Conservation (phyloP, 1,139 yeast genomes). For the Kodamaea arcana region DNA sequence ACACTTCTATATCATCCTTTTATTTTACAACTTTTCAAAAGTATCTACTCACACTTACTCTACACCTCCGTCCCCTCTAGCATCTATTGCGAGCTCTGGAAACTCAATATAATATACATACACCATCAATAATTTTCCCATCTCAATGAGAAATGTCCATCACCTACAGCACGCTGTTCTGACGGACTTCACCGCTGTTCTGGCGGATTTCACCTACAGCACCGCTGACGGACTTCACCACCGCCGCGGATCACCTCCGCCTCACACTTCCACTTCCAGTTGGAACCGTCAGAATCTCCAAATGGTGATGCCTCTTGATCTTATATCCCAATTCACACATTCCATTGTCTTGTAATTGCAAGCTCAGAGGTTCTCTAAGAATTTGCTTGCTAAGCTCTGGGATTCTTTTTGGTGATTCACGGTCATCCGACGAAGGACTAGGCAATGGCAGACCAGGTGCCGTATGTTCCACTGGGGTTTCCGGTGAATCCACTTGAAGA, state of each 20-base stretch:
- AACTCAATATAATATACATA: background rate
- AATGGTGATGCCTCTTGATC: slow-evolving; percentile 43
- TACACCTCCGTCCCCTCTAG: background rate
- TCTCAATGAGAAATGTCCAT: no score
- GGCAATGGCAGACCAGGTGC: slow-evolving; percentile 13
- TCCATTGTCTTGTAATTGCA: slow-evolving; percentile 30
- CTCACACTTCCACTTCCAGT: slow-evolving; percentile 3
- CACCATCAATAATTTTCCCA: no score
- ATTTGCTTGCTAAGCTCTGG: slow-evolving; percentile 7
- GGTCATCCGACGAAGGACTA: slow-evolving; percentile 4
- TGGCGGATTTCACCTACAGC: no score
- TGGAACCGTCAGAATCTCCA: slow-evolving; percentile 34
- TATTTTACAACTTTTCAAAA: no score
- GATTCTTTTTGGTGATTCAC: slow-evolving; percentile 6
- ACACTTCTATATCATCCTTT: no score
- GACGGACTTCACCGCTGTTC: no score
- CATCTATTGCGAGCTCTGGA: background rate
- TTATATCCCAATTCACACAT: slow-evolving; percentile 43
- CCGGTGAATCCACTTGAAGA: slow-evolving; percentile 2
- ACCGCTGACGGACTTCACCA: no score
- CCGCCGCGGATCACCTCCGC: background rate
- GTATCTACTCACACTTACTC: no score
- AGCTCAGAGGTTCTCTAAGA: slow-evolving; percentile 11
- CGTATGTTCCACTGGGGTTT: slow-evolving; percentile 2
- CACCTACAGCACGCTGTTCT: no score